A percentile compares a stretch with the other conserved stretches of the same genome.
phyloP scores from a whole-genome alignment of 305 asterid species.

The Fraxinus paxiana region DNA sequence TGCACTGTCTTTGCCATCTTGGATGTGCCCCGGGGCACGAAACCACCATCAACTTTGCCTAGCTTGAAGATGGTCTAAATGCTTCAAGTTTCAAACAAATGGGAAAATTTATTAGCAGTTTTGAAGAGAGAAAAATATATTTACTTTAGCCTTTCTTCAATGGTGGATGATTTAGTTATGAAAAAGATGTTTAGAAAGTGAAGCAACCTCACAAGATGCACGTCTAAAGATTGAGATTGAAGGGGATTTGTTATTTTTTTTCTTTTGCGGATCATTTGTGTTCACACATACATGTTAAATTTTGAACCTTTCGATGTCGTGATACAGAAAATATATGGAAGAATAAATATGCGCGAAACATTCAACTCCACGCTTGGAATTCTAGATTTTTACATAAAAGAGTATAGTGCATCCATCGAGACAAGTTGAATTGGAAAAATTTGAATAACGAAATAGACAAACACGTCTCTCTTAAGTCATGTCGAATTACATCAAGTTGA shows the following conservation, averaged over 20 bases:
- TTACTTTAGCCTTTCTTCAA: neutral
- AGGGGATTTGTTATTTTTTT: neutral
- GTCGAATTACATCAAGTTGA: neutral
- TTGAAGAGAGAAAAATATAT: neutral
- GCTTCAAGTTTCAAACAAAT: neutral
- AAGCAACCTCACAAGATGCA: slow-evolving; percentile 10
- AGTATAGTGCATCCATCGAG: neutral
- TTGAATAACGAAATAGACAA: neutral
- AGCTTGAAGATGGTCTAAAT: neutral
- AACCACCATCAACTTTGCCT: neutral
- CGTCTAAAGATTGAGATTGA: neutral
- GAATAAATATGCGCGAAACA: neutral
- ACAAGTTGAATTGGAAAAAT: neutral
- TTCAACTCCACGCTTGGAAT: neutral
- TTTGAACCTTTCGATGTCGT: neutral
- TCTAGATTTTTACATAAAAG: neutral
- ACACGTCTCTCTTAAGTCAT: neutral
- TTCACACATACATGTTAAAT: neutral
- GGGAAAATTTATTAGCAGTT: neutral
- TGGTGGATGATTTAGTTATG: neutral
- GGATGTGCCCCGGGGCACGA: no score
- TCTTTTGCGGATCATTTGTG: neutral
- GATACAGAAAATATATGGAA: neutral
- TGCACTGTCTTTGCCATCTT: no score
- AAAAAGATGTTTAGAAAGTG: slow-evolving; percentile 2